Evolutionary conservation across 2,329 filamentous ascomycete genomes (phyloP).

Genomic region (Clarireedia homoeocarpa): DNA sequence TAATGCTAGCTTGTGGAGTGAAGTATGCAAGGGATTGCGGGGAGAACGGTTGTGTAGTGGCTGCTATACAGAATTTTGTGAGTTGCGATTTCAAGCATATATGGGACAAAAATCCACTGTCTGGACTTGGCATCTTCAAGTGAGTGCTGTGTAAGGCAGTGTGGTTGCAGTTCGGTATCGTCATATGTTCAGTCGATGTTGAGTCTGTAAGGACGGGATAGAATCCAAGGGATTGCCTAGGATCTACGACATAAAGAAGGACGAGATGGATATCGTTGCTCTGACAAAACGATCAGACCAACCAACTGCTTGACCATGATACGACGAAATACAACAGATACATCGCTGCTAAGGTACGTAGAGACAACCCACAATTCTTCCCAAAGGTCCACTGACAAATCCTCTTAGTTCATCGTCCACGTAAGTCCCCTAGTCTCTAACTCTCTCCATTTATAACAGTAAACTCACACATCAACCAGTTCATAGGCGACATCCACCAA

Average conservation of each 20-base stretch:
- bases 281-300: conserved; percentile 34
- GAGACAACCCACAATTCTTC: neutral
- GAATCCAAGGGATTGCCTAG: neutral
- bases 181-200: neutral
- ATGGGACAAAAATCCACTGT: neutral
- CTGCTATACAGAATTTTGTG: conserved; percentile 29
- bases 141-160: too few relatives aligned
- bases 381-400: neutral
- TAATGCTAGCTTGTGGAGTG: conserved; percentile 41
- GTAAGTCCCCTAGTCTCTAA: conserved; percentile 16
- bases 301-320: conserved; percentile 18
- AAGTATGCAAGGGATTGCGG: conserved; percentile 55
- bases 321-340: conserved; percentile 40
- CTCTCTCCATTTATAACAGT: neutral
- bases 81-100: neutral
- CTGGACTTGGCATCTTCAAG: too few relatives aligned
- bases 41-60: conserved; percentile 52
- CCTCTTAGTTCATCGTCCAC: conserved; percentile 26
- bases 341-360: conserved; percentile 48
- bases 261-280: neutral
- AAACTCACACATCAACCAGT: conserved; percentile 41
- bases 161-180: neutral
- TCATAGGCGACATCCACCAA: conserved; percentile 64
- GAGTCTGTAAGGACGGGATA: neutral
- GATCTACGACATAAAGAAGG: too few relatives aligned